Evolutionary conservation across 2,329 filamentous ascomycete species (phyloP), one percentile per base, ranked within the genome.

Genomic region (Arthrobotrys conoides): DNA sequence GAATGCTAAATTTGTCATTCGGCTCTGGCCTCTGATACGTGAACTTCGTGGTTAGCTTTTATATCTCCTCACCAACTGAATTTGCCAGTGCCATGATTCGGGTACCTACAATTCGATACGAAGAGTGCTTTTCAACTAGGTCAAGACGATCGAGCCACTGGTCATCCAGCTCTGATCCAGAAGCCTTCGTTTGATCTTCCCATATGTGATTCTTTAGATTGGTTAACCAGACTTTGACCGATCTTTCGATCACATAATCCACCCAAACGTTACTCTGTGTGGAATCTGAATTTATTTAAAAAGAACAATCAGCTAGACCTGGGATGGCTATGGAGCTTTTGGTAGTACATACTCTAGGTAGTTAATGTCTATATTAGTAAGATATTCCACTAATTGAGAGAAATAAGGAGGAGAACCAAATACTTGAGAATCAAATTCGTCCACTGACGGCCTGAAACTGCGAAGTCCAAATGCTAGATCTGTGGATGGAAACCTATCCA

Each of bases 1-100:
- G 51, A 5, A 64, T 33, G 14, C 41, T 64, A 22, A 64, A 71
- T 33, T 49, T 64, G 22, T 71, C 68, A n/a, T 65, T 55, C 20
- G 20, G 44, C 10, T 71, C 68, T n/a, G 68, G 57, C 33, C 12
- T 16, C 68, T 71, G 20, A 6, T 22, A 14, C 8, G 18, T 1
- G 30, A 12, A 59, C 3, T 5, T 30, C 1, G 30, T 20, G 30
- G 10, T 59, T 38, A 36, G 18, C n/a, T 6, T 10, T 20, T 57
- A n/a, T 12, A 14, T 44, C 12, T 44, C 38, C 38, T 16, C 3
- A 5, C n/a, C 20, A 18, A 3, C 8, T 12, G n/a, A 20, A 2
- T 20, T 20, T 20, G 8, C n/a, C 20, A 8, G 27, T 57, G 16
- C 12, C 16, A 36, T 18, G 1, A 8, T 38, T 61, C 3, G 12